Evolutionary conservation across 2,329 filamentous ascomycete genomes (phyloP).

Genomic region (Aspergillus ustus): DNA sequence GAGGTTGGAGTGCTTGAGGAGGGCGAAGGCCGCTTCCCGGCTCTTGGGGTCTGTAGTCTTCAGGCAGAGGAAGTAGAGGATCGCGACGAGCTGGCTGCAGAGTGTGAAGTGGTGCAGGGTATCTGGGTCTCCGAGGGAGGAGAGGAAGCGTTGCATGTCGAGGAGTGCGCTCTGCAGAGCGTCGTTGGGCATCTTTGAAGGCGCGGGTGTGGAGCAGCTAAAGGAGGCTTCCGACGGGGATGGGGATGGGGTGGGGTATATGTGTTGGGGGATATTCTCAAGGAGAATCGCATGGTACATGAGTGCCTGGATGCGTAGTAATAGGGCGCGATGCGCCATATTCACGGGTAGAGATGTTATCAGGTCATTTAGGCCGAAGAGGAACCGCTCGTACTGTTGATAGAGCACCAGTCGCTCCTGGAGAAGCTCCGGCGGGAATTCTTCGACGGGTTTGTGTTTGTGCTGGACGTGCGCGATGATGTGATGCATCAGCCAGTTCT

Average conservation of each 20-base stretch:
- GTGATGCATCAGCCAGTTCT: constrained; percentile 30
- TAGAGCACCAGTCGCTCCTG: constrained; percentile 19
- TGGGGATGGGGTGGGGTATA: neutral
- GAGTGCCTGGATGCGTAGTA: constrained; percentile 21
- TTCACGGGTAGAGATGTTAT: constrained; percentile 1
- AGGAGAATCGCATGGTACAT: constrained; percentile 23
- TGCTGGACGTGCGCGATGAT: constrained; percentile 17
- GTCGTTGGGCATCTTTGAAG: neutral
- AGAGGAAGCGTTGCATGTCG: constrained; percentile 1
- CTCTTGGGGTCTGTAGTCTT: constrained; percentile 23
- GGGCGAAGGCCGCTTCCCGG: constrained; percentile 17
- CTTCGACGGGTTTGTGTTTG: constrained; percentile 6
- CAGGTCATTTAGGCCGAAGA: constrained; percentile 1
- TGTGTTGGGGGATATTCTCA: constrained; percentile 13
- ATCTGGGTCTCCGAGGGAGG: constrained; percentile 1
- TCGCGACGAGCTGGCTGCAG: constrained; percentile 29
- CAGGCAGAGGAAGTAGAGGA: constrained; percentile 30
- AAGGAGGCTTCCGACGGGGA: neutral
- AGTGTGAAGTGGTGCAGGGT: constrained; percentile 26
- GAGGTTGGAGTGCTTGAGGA: constrained; percentile 24
- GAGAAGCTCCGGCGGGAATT: constrained; percentile 12
- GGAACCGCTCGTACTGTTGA: constrained; percentile 10
- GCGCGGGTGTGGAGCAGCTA: neutral
- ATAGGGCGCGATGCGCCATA: constrained; percentile 2
- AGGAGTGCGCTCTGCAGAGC: neutral